Evolutionary conservation across 2,329 filamentous ascomycete species (phyloP), one percentile per base, ranked within the genome.

Genomic region (Colletotrichum liriopes): DNA sequence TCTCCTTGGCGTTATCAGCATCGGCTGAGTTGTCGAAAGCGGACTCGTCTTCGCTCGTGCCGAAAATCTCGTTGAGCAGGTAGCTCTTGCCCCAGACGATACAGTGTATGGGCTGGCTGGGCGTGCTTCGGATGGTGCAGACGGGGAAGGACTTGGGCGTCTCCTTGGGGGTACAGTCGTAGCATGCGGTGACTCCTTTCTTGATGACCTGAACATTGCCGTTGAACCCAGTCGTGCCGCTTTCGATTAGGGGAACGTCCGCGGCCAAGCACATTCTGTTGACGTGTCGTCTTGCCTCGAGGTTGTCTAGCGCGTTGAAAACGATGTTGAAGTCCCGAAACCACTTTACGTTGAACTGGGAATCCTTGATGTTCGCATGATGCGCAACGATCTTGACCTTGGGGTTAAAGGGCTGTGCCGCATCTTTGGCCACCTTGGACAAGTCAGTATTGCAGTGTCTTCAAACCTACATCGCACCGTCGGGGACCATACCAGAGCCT

Each of bases 21-120:
- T 97, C 93, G 76, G 93, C 90, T 1, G 93, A 92, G 75, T 93
- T 90, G 78, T 98, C 95, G 73, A 98, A 89, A 1, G 91, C 88
- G 1, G 93, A 89, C 74, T 96, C 93, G 73, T 98, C 94, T 81
- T 98, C 96, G 77, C 94, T 97, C 3, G 91, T 90, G 23, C 96
- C 96, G 77, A 98, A 99, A 9, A 99, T 91, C 81, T 99, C 96
- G 75, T 94, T 96, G 73, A 99, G 89, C 11, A 99, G 88, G 81
- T 98, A 99, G 81, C 95, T 98, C 84, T 98, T 99, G 26, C 90
- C 96, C 96, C 96, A 99, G 2, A 99, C 96, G 73, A 99, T 99
- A 84, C 96, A 98, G 83, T 99, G 96, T 54, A 99, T 98, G 0
- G 96, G 94, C 78, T 98, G 96, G 75, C 93, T 97, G 0, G 96